Evolutionary conservation across 192 early-diverging fungal species (phyloP).

Genomic region (Podila horticola): DNA sequence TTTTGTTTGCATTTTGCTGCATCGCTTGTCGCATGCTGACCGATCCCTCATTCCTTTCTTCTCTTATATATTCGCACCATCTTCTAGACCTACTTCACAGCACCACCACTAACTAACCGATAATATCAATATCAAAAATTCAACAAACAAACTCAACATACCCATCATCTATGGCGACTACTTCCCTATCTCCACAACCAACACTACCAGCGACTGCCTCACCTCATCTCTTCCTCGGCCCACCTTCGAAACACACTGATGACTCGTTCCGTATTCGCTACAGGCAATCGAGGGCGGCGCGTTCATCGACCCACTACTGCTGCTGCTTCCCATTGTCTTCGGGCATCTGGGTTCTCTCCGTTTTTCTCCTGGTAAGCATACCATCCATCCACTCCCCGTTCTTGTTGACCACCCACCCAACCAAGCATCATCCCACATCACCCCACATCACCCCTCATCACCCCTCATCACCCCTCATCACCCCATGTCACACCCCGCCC

Average conservation of each 20-base stretch:
- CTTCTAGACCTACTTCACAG: not conserved
- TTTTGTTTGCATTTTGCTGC: not conserved
- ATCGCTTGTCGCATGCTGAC: not conserved
- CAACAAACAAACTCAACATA: too few species aligned
- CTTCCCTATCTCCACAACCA: not conserved
- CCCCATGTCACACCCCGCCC: too few species aligned
- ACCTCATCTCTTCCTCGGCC: not conserved
- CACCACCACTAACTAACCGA: not conserved
- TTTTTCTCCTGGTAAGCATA: slow-evolving; percentile 21
- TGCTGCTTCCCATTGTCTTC: slow-evolving; percentile 23
- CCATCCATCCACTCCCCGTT: not conserved
- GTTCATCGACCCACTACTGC: slow-evolving; percentile 7
- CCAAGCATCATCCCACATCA: not conserved
- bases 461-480: not conserved
- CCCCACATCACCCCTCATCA: not conserved
- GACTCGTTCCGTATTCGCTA: not conserved
- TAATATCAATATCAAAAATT: not conserved
- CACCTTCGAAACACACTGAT: not conserved
- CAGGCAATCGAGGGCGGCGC: not conserved
- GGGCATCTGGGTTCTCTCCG: slow-evolving; percentile 17
- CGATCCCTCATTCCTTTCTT: not conserved
- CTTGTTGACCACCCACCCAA: not conserved
- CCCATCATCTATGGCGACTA: too few species aligned
- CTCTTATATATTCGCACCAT: not conserved
- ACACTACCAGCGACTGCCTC: too few species aligned